Percentiles rank a stretch among this genome's conserved stretches.
Evolutionary conservation across 129 eudicot species (phyloP).

Genomic region (Kitagawia praeruptora): DNA sequence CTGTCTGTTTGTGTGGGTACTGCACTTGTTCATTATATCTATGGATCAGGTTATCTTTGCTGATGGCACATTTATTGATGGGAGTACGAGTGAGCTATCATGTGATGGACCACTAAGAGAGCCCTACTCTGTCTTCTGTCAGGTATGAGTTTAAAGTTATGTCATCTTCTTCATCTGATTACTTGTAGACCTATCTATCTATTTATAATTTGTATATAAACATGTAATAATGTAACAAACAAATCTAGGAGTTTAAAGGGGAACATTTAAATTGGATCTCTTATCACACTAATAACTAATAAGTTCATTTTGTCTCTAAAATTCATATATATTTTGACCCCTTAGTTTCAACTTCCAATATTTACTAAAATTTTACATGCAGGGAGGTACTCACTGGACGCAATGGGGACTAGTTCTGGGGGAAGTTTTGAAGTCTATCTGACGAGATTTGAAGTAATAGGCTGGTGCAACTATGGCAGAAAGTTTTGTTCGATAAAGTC

Average conservation of each 20-base stretch:
- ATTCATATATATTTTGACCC: background rate
- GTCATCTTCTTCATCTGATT: slow-evolving; percentile 1
- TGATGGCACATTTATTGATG: slow-evolving; percentile 94
- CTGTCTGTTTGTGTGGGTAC: background rate
- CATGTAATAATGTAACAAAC: background rate
- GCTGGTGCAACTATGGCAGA: background rate
- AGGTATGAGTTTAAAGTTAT: slow-evolving; percentile 33
- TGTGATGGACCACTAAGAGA: slow-evolving; percentile 96
- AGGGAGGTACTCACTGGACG: slow-evolving; percentile 99
- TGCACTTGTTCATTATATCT: background rate
- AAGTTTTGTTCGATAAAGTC: background rate
- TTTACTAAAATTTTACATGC: slow-evolving; percentile 10
- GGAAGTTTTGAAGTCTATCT: slow-evolving; percentile 65
- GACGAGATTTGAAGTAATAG: background rate
- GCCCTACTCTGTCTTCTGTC: slow-evolving; percentile 79
- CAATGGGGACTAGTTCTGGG: slow-evolving; percentile 93
- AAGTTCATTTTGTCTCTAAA: background rate
- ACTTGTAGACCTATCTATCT: background rate
- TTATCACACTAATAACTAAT: background rate
- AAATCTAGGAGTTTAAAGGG: background rate
- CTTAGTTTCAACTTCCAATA: background rate
- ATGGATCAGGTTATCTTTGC: slow-evolving; percentile 80
- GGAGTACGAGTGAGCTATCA: slow-evolving; percentile 96
- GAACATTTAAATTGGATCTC: background rate
- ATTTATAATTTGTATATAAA: background rate